Percentiles rank a stretch among this genome's conserved stretches.
Conservation (phyloP, 306 rosid species). For the Comarum palustre region DNA sequence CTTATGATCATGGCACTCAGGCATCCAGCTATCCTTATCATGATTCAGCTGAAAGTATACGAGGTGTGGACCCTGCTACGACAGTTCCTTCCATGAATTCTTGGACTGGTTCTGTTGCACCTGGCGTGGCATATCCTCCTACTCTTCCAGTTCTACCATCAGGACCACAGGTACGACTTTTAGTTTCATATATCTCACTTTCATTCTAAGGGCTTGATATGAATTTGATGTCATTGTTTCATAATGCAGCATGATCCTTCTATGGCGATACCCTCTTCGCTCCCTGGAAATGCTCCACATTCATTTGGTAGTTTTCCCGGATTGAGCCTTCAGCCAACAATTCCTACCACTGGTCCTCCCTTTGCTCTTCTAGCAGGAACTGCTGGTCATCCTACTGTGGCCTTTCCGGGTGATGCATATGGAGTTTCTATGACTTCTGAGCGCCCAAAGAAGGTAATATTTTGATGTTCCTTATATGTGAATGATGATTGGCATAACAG, state of each 20-base stretch:
- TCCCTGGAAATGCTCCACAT: constrained; percentile 58
- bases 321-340: constrained; percentile 54
- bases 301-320: constrained; percentile 87
- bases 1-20: constrained; percentile 48
- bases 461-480: constrained; percentile 25
- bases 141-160: constrained; percentile 56
- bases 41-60: constrained; percentile 48
- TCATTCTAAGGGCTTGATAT: constrained; percentile 18
- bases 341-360: constrained; percentile 56
- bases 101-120: constrained; percentile 63
- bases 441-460: constrained; percentile 85
- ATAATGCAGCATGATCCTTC: constrained; percentile 72
- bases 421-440: constrained; percentile 73
- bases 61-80: constrained; percentile 43
- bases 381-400: constrained; percentile 52
- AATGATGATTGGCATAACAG: constrained; percentile 11
- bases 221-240: constrained; percentile 38
- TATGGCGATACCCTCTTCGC: constrained; percentile 46
- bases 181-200: constrained; percentile 22
- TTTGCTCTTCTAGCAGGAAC: constrained; percentile 57
- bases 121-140: constrained; percentile 64
- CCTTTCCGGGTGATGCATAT: constrained; percentile 72
- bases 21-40: constrained; percentile 54
- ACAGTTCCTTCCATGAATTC: constrained; percentile 47
- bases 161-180: constrained; percentile 71